A percentile compares a stretch with the other conserved stretches of the same genome.
Conservation (phyloP, 2,329 filamentous ascomycete genomes). For the Apiospora malaysiana region DNA sequence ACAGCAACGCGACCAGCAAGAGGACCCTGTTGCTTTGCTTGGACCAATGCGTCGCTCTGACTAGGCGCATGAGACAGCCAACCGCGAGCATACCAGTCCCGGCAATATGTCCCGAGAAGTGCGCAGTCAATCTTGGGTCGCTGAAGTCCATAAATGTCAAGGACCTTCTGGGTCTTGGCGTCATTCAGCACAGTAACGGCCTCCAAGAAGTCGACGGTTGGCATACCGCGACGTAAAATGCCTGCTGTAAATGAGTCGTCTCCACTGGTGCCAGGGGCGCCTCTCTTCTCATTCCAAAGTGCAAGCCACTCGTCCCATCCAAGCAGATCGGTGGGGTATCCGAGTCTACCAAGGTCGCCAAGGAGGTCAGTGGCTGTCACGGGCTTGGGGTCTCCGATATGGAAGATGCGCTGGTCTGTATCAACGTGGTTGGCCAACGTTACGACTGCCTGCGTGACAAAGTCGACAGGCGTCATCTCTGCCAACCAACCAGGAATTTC, state of each 20-base stretch:
- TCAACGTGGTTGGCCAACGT: conserved; percentile 70
- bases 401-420: conserved; percentile 70
- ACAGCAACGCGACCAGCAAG: conserved; percentile 74
- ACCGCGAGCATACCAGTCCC: conserved; percentile 80
- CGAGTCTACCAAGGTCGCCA: conserved; percentile 66
- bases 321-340: conserved; percentile 71
- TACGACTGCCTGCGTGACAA: conserved; percentile 76
- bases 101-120: conserved; percentile 78
- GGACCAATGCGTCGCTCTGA: conserved; percentile 35
- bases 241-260: conserved; percentile 79
- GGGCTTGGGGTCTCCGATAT: conserved; percentile 75
- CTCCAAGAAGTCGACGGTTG: conserved; percentile 72
- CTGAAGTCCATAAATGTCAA: conserved; percentile 57
- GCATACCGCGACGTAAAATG: conserved; percentile 82
- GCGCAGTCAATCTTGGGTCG: conserved; percentile 72
- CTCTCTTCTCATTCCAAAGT: conserved; percentile 74
- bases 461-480: conserved; percentile 86
- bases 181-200: conserved; percentile 78
- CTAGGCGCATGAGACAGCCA: conserved; percentile 72
- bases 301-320: conserved; percentile 76
- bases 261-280: conserved; percentile 62
- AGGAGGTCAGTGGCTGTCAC: conserved; percentile 72
- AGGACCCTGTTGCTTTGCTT: conserved; percentile 52
- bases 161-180: conserved; percentile 66
- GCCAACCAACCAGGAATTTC: conserved; percentile 77